Conservation (phyloP, 192 early-diverging fungal species). For the Coemansia sp. region DNA sequence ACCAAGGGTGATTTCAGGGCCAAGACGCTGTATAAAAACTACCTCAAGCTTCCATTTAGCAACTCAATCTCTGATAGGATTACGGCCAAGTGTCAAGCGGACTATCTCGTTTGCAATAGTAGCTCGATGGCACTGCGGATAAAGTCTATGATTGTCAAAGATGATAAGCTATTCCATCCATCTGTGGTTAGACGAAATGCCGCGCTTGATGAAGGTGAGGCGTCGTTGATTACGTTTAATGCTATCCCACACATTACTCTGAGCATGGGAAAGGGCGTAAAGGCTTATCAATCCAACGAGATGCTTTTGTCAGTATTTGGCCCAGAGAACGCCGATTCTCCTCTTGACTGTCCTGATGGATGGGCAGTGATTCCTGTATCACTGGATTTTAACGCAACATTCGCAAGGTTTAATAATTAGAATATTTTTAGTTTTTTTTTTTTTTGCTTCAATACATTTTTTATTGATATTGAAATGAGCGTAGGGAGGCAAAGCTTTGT, state of each 20-base stretch:
- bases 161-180: constrained; percentile 4
- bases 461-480: not conserved
- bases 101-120: constrained; percentile 58
- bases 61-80: not conserved
- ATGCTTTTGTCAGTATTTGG: constrained; percentile 50
- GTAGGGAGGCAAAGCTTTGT: too few species aligned
- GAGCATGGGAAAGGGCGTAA: constrained; percentile 19
- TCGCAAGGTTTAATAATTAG: constrained; percentile 31
- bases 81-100: constrained; percentile 29
- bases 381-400: constrained; percentile 30
- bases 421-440: constrained; percentile 7
- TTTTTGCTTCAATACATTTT: constrained; percentile 2
- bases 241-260: constrained; percentile 48
- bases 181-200: constrained; percentile 6
- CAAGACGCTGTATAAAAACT: constrained; percentile 38
- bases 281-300: constrained; percentile 35
- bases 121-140: constrained; percentile 43
- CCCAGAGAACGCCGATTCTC: constrained; percentile 21
- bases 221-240: constrained; percentile 16
- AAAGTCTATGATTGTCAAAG: constrained; percentile 15
- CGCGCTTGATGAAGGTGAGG: not conserved
- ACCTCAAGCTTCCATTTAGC: constrained; percentile 7
- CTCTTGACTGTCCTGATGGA: constrained; percentile 21
- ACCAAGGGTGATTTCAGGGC: constrained; percentile 12
- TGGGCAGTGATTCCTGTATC: constrained; percentile 42